Evolutionary conservation across 345 rosid species (phyloP), one percentile per base, ranked within the genome.

Genomic region (Populus ilicifolia): DNA sequence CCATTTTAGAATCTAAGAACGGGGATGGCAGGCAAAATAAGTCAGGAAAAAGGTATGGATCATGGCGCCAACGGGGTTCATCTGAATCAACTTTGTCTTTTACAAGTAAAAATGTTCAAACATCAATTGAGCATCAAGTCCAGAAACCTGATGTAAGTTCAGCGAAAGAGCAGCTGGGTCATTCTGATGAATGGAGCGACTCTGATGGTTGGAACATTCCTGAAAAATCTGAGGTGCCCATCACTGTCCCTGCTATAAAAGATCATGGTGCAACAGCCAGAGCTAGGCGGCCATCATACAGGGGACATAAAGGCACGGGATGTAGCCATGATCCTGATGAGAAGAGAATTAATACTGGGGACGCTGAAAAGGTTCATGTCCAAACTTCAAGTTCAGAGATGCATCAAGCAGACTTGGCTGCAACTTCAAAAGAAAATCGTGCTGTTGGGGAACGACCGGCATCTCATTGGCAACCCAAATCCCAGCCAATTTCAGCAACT

Each of bases 381-480:
- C 90, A 79, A 78, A 82, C 89, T 56, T 67, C 85, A 62, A 75
- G 81, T 52, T 70, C 87, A 80, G 91, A 87, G 82, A 78, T 71
- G 67, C 82, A 79, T 77, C 94, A 83, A 70, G 68, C 77, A 41
- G 91, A 83, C 62, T 62, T 75, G 35, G 78, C 77, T 54, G 76
- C 83, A 83, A 75, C 83, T 63, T 85, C 90, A 44, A 93, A 88
- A 83, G 98, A 91, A 82, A 86, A 80, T 73, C 90, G 84, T 82
- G 83, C 74, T 77, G 73, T 46, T 71, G 93, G 88, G 61, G 94
- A 92, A 72, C 82, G 85, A 67, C 66, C 87, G 75, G 54, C 84
- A 56, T 77, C 91, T 75, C 94, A 92, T 18, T 92, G 97, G 97
- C 94, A 92, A 74, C 97, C 94, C 33, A 94, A 85, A 78, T 76